Percentiles rank a stretch among this genome's conserved stretches.
Evolutionary conservation across 2,329 filamentous ascomycete genomes (phyloP).

Genomic region (Bertia moriformis): DNA sequence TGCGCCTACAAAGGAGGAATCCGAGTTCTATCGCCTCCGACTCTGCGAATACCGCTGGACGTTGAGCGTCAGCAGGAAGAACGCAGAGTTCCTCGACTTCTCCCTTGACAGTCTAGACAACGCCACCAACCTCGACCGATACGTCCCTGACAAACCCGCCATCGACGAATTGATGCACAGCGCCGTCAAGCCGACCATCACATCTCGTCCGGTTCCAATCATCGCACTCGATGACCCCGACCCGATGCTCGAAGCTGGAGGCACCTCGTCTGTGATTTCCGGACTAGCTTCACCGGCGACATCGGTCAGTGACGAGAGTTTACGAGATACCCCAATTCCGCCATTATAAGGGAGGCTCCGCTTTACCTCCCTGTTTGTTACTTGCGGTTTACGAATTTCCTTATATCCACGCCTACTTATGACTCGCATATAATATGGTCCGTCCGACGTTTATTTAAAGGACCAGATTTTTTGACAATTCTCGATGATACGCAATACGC

Average conservation of each 20-base stretch:
- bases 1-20: conserved; percentile 14
- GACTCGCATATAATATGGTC: too few species aligned
- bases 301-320: background rate
- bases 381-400: too few species aligned
- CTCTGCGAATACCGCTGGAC: conserved; percentile 24
- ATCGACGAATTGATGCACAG: conserved; percentile 1
- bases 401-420: too few species aligned
- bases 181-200: background rate
- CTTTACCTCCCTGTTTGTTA: too few species aligned
- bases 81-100: conserved; percentile 23
- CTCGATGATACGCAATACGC: too few species aligned
- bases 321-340: too few species aligned
- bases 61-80: conserved; percentile 22
- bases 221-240: background rate
- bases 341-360: too few species aligned
- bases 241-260: background rate
- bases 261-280: background rate
- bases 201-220: background rate
- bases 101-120: background rate
- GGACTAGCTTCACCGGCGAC: background rate
- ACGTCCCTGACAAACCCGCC: background rate
- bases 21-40: conserved; percentile 15
- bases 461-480: too few species aligned
- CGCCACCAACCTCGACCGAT: background rate
- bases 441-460: too few species aligned